Base-by-base conservation (phyloP, 139 green algal genomes). In the Pseudopediastrum boryanum region DNA sequence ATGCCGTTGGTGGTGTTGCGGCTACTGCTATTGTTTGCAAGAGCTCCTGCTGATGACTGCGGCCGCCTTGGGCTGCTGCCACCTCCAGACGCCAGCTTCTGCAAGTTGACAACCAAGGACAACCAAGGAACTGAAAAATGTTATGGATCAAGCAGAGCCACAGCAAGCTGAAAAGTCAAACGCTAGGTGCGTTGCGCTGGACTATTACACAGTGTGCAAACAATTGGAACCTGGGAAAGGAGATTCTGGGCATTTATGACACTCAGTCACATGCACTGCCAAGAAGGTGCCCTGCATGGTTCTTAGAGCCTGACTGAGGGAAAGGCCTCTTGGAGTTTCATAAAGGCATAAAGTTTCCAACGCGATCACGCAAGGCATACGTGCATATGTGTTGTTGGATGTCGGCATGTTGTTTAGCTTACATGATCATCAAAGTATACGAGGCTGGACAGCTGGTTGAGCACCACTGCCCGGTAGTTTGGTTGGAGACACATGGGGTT, bases 341-440 rank as follows among this genome's bases (percentile, higher is more conserved):
- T 27, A 16, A n/a, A 25, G 54, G 33, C n/a, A n/a, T 25, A 9
- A 12, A 10, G 13, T 9, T 64, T n/a, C 27, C 46, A 1, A 1
- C 0, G 36, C 38, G 39, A 52, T 21, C 21, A 41, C 3, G 16
- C 4, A 59, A n/a, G 27, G 4, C 39, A 58, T 44, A 4, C 27
- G 9, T 58, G 66, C 54, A 23, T 16, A 9, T 6, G 21, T 64
- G 21, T 8, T 36, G 21, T 7, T 64, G 54, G 16, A 16, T 66
- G 21, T 12, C 58, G 36, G 31, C 43, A 43, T n/a, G n/a, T n/a
- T n/a, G n/a, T n/a, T n/a, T n/a, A 61, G 67, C 67, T 29, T 38
- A 77, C 70, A 51, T 77, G 70, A 1, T 52, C 70, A 77, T 77
- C 70, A 29, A 77, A 61, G 51, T 77, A 68, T 12, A 68, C 19